Evolutionary conservation across 495 filamentous ascomycete genomes (phyloP).

Genomic region (Xylaria sp.): DNA sequence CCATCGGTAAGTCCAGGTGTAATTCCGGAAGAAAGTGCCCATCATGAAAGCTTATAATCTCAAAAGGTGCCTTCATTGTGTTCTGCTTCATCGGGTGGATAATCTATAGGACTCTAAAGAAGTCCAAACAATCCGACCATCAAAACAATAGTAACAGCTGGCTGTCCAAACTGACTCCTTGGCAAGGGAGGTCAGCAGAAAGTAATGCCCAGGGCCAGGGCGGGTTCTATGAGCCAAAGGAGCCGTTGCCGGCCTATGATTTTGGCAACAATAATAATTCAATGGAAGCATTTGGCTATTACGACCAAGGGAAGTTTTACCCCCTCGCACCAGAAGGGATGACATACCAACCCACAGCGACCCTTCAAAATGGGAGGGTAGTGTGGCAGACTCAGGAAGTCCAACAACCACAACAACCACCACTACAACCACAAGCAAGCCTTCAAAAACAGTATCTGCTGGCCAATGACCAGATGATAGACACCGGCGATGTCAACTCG

Average conservation of each 20-base stretch:
- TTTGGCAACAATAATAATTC: slow-evolving; percentile 37
- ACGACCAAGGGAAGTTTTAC: slow-evolving; percentile 38
- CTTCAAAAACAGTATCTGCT: slow-evolving; percentile 23
- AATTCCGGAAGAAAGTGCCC: not conserved
- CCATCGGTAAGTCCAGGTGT: slow-evolving; percentile 51
- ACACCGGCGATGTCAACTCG: slow-evolving; percentile 26
- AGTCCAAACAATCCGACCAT: slow-evolving; percentile 31
- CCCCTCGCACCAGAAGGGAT: slow-evolving; percentile 22
- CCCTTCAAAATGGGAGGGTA: slow-evolving; percentile 10
- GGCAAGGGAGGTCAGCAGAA: not conserved
- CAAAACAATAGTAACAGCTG: slow-evolving; percentile 24
- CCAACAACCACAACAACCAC: slow-evolving; percentile 17
- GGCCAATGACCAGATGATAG: slow-evolving; percentile 19
- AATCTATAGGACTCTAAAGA: slow-evolving; percentile 47
- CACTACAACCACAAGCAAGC: slow-evolving; percentile 20
- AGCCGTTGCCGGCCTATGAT: slow-evolving; percentile 47
- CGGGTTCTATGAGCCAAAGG: slow-evolving; percentile 29
- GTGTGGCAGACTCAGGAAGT: slow-evolving; percentile 9
- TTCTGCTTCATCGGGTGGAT: slow-evolving; percentile 50
- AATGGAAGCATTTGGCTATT: slow-evolving; percentile 36
- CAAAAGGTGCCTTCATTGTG: slow-evolving; percentile 49
- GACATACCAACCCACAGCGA: slow-evolving; percentile 17
- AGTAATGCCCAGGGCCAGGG: slow-evolving; percentile 13
- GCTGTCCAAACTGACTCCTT: not conserved
- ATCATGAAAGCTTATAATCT: not conserved